Conservation (phyloP, 176 grass and related monocot species). For the Zoysia japonica region DNA sequence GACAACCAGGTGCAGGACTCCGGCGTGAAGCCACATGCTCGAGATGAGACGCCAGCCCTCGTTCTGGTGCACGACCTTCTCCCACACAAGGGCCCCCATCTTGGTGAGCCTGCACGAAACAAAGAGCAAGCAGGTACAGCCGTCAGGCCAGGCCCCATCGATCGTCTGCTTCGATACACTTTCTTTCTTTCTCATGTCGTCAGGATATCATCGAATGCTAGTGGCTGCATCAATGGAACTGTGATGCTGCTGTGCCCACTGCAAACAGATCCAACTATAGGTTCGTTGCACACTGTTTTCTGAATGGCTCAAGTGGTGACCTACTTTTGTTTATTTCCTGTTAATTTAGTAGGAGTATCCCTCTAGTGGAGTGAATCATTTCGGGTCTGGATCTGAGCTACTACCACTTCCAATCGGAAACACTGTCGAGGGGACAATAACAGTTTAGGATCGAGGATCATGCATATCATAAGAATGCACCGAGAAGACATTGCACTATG, state of each 20-base stretch:
- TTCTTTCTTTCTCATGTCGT: neutral
- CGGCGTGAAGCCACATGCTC: constrained; percentile 88
- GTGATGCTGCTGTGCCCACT: neutral
- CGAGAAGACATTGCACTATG: neutral
- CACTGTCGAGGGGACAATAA: neutral
- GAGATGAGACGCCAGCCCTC: constrained; percentile 80
- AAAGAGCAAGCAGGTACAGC: neutral
- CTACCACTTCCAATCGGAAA: neutral
- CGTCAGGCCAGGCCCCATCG: constrained; percentile 14
- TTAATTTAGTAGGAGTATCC: neutral
- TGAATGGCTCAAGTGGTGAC: neutral
- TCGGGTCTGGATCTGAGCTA: constrained; percentile 1
- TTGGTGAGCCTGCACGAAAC: constrained; percentile 65
- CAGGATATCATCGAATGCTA: constrained; percentile 4
- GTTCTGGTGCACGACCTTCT: constrained; percentile 75
- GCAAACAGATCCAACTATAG: constrained; percentile 4
- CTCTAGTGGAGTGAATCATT: neutral
- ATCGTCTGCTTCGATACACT: too few species aligned
- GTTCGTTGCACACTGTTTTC: neutral
- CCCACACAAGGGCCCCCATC: constrained; percentile 85
- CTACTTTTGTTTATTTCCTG: neutral
- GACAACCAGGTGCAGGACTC: constrained; percentile 73
- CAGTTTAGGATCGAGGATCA: neutral
- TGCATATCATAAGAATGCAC: neutral
- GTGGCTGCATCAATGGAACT: neutral